Conservation (phyloP, 2,329 filamentous ascomycete genomes). For the Claviceps sp. region DNA sequence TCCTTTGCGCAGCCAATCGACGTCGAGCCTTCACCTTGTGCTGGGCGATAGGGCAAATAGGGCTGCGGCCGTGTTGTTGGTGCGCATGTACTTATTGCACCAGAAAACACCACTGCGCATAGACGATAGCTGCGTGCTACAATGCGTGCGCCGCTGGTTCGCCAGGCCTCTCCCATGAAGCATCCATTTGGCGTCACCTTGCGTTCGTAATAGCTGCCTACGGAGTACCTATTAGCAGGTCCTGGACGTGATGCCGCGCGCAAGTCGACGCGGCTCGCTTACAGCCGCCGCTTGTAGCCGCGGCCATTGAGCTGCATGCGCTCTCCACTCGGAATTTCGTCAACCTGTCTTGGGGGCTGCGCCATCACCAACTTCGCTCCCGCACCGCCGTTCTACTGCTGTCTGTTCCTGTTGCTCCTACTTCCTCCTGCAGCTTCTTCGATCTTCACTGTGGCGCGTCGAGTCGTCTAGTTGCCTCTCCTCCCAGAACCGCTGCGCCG, state of each 20-base stretch:
- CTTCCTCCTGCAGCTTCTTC: not conserved
- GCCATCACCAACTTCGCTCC: conserved; percentile 4
- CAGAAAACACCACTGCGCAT: too few species aligned
- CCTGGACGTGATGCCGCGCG: not conserved
- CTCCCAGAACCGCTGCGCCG: conserved; percentile 1
- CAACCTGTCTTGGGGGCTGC: not conserved
- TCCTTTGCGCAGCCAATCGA: conserved; percentile 14
- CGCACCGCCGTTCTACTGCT: not conserved
- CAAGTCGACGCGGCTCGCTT: not conserved
- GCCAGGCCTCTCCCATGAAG: too few species aligned
- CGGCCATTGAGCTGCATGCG: not conserved
- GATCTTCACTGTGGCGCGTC: not conserved
- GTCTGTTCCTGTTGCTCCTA: not conserved
- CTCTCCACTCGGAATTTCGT: conserved; percentile 1
- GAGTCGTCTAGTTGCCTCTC: not conserved
- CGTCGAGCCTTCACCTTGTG: conserved; percentile 4
- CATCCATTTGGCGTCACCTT: too few species aligned
- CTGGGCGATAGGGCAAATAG: conserved; percentile 10
- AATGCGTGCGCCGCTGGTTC: too few species aligned
- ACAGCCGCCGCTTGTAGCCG: not conserved
- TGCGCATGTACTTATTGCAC: not conserved
- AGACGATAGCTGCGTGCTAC: too few species aligned
- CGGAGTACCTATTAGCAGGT: too few species aligned
- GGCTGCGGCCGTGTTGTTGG: conserved; percentile 4
- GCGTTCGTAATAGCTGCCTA: too few species aligned